These are phyloP conservation scores for Monilinia laxa DNA, from an alignment of 2,329 filamentous ascomycete genomes.

Conservation along the genomic window DNA sequence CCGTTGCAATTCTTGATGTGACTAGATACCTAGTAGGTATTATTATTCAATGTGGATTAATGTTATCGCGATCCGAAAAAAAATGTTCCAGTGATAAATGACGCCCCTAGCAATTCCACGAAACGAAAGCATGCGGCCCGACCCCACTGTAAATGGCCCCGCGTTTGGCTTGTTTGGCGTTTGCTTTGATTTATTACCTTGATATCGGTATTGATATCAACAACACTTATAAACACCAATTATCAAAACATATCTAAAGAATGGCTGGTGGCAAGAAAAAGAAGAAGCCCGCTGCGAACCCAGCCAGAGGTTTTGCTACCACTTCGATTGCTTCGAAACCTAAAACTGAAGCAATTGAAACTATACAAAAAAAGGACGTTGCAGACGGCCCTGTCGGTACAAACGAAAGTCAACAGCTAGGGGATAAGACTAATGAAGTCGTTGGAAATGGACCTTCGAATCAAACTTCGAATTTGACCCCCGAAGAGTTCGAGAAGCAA, in stretches of 20 bases:
- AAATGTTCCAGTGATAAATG: conserved; percentile 19
- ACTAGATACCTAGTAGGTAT: not conserved
- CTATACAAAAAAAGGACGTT: conserved; percentile 28
- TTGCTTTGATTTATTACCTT: conserved; percentile 13
- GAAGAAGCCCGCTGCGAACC: conserved; percentile 86
- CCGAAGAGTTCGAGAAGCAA: conserved; percentile 87
- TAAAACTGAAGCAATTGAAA: conserved; percentile 57
- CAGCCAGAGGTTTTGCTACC: conserved; percentile 89
- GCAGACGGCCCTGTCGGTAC: conserved; percentile 28
- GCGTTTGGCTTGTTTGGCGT: conserved; percentile 22
- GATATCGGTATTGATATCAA: not conserved
- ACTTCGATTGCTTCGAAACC: conserved; percentile 86
- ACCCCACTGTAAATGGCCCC: conserved; percentile 23
- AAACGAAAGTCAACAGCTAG: conserved; percentile 22
- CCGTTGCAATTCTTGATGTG: conserved; percentile 1
- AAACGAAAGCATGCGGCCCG: not conserved
- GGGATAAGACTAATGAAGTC: conserved; percentile 21
- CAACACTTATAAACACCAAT: conserved; percentile 11
- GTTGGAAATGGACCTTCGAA: conserved; percentile 13
- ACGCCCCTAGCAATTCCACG: conserved; percentile 15
- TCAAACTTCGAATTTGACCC: conserved; percentile 56
- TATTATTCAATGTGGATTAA: conserved; percentile 18
- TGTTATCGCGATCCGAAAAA: conserved; percentile 17
- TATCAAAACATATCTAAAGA: conserved; percentile 2
- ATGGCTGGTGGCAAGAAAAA: conserved; percentile 76